Percentiles rank a stretch among this genome's conserved stretches.
phyloP scores from a whole-genome alignment of 129 eudicot genomes.

The Ambrosia trifida region DNA sequence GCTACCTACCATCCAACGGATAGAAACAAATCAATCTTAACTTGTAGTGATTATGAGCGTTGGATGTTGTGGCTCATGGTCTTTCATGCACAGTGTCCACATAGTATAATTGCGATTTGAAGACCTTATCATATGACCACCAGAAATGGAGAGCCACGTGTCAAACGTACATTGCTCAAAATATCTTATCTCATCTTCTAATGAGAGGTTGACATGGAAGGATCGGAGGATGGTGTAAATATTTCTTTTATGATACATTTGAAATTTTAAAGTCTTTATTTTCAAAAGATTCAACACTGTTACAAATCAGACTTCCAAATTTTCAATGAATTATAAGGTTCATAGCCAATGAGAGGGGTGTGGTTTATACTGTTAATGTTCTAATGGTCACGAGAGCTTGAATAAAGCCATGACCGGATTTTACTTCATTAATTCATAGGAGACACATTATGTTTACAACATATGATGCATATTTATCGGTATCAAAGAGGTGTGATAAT shows the following conservation, averaged over 20 bases:
- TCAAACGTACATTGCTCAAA: conserved; percentile 24
- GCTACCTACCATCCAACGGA: conserved; percentile 24
- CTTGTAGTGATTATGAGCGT: conserved; percentile 21
- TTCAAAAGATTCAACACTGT: too few species aligned
- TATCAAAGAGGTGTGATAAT: too few species aligned
- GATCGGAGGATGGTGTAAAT: conserved; percentile 14
- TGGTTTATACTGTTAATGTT: too few species aligned
- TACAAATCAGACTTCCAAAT: too few species aligned
- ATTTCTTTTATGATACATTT: background rate
- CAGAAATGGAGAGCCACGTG: conserved; percentile 44
- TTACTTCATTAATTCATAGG: too few species aligned
- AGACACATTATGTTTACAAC: too few species aligned
- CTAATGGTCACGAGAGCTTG: too few species aligned
- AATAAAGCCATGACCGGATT: too few species aligned
- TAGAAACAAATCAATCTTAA: conserved; percentile 17
- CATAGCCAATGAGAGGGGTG: too few species aligned
- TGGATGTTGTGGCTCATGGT: conserved; percentile 32
- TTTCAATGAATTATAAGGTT: too few species aligned
- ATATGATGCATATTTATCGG: too few species aligned
- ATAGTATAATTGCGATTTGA: conserved; percentile 21
- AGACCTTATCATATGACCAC: conserved; percentile 39
- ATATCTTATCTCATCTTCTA: conserved; percentile 50
- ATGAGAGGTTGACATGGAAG: conserved; percentile 32
- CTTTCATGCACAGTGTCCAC: conserved; percentile 36
- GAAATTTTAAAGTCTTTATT: too few species aligned